A percentile compares a stretch with the other conserved stretches of the same genome.
Conservation (phyloP, 192 early-diverging fungal genomes). For the Podila horticola region DNA sequence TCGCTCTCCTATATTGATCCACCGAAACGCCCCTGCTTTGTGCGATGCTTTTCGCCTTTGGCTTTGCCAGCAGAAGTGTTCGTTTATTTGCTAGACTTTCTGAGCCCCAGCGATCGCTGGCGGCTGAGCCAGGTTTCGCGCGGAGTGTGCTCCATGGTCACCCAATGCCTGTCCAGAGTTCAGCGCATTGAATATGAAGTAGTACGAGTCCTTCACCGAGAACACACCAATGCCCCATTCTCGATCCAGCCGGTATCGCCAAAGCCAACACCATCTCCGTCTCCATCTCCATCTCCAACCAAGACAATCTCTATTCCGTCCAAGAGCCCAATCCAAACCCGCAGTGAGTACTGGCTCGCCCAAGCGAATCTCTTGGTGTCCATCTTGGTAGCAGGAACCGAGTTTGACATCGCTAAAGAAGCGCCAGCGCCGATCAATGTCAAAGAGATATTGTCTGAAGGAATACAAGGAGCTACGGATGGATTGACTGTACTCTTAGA, state of each 20-base stretch:
- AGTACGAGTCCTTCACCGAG: conserved; percentile 30
- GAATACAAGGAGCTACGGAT: background rate
- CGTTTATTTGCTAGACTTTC: conserved; percentile 31
- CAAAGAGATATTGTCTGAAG: background rate
- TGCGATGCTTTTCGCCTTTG: conserved; percentile 34
- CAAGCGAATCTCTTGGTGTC: conserved; percentile 29
- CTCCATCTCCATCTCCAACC: no score
- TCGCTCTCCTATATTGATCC: no score
- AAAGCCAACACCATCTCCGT: no score
- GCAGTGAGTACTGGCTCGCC: conserved; percentile 31
- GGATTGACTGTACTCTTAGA: background rate
- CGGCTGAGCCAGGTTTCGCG: conserved; percentile 21
- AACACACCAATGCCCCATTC: conserved; percentile 1
- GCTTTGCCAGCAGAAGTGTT: conserved; percentile 29
- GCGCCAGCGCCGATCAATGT: background rate
- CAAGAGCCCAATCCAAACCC: background rate
- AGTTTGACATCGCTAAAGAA: conserved; percentile 7
- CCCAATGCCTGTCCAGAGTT: conserved; percentile 20
- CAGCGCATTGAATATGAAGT: conserved; percentile 25
- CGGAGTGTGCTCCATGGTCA: conserved; percentile 7
- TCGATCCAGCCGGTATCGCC: no score
- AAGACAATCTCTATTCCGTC: background rate
- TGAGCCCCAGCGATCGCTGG: conserved; percentile 32
- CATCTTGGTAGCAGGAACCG: conserved; percentile 20
- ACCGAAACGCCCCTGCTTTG: conserved; percentile 5